Base-by-base conservation (phyloP, 164 flowering plant species). In the Piper betle region DNA sequence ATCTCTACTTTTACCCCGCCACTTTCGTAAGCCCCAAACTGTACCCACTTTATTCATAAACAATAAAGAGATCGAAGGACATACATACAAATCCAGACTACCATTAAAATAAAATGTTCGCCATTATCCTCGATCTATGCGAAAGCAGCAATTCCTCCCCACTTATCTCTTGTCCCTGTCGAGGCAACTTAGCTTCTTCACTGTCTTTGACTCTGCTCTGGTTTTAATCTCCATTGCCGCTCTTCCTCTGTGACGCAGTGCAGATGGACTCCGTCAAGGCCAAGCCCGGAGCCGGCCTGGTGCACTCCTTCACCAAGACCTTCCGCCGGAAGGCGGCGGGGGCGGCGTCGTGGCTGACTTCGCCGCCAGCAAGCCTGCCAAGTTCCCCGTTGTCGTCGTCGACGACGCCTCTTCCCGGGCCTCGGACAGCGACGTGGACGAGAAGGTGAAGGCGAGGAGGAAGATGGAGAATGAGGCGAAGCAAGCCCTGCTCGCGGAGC, bases 401-500 rank as follows among this genome's bases (percentile, higher is more conserved):
- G 50, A 46, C 12, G 50, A 46, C 12, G 10, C 50, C 12, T 12
- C 12, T 6, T 46, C 50, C 12, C 9, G 50, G 15, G 15, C 50
- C 15, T 46, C 50, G 15, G 50, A 46, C 15, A 15, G 15, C 12
- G 50, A 46, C 12, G 11, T 46, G 50, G 50, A 46, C 50, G 50
- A 46, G 50, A 46, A 46, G 50, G 50, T 10, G 11, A 10, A 46
- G 50, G 5, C 50, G 11, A 12, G 9, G 50, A 46, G 12, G 33
- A 25, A 25, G 50, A 56, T 67, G 39, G 70, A 58, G 61, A 75
- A 72, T 55, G 84, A 83, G 3, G 78, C 77, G n/a, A 50, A 80
- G 74, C 91, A 87, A 60, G 95, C 93, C 1, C 59, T 92, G 8
- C 63, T 81, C 0, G 89, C 96, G 1, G 84, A 80, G 77, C 81